Percentiles rank a stretch among this genome's conserved stretches.
phyloP scores from a whole-genome alignment of 805 yeast genomes.

The Saturnispora silvae region DNA sequence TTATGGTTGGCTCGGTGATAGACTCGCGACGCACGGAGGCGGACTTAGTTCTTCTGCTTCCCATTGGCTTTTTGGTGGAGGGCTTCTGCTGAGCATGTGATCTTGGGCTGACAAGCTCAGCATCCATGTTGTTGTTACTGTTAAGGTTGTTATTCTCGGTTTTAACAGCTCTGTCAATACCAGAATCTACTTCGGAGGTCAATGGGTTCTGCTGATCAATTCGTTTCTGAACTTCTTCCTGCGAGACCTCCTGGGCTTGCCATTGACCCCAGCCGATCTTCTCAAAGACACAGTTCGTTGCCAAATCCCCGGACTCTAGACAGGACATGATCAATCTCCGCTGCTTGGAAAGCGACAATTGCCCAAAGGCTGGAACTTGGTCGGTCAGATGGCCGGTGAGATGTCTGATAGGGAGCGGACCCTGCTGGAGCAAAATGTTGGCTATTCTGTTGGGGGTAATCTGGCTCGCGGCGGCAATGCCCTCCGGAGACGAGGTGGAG shows the following conservation, averaged over 20 bases:
- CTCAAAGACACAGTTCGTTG: conserved; percentile 62
- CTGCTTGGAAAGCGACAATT: conserved; percentile 75
- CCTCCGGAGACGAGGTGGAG: conserved; percentile 78
- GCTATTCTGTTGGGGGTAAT: conserved; percentile 77
- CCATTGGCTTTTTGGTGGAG: neutral
- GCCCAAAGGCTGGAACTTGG: conserved; percentile 72
- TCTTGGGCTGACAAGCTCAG: neutral
- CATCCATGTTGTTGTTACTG: conserved; percentile 1
- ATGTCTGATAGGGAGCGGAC: conserved; percentile 86
- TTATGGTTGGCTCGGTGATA: conserved; percentile 39
- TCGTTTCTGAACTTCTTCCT: conserved; percentile 18
- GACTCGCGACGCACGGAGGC: conserved; percentile 35
- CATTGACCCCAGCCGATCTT: conserved; percentile 98
- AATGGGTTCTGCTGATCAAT: conserved; percentile 9
- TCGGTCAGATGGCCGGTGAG: conserved; percentile 67
- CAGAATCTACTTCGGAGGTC: neutral
- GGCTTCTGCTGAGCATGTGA: neutral
- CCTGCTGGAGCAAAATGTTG: conserved; percentile 53
- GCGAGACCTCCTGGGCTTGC: conserved; percentile 53
- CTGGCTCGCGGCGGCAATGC: conserved; percentile 75
- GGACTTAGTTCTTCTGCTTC: conserved; percentile 1
- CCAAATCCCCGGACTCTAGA: conserved; percentile 59
- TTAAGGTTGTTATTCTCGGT: neutral
- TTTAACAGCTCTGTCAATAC: conserved; percentile 1
- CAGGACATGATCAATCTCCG: conserved; percentile 84